Percentiles rank a stretch among this genome's conserved stretches.
Conservation (phyloP, 2,329 filamentous ascomycete genomes). For the Xylaria hypoxylon region DNA sequence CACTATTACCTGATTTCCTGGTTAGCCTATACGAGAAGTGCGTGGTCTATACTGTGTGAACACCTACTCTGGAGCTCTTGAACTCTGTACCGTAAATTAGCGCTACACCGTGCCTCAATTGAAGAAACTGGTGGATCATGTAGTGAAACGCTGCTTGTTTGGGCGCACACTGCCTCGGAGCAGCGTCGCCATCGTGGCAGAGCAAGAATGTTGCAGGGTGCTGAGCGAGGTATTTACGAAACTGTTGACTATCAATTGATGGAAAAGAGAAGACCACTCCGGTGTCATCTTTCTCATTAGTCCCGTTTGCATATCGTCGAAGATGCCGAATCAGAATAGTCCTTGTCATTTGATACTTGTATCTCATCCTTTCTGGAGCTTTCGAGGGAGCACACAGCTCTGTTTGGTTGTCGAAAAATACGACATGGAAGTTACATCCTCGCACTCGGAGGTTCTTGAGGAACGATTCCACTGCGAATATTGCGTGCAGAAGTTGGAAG, state of each 20-base stretch:
- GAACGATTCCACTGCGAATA: slow-evolving; percentile 75
- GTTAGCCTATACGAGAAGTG: slow-evolving; percentile 10
- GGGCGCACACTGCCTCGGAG: neutral
- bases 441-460: slow-evolving; percentile 69
- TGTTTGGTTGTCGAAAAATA: slow-evolving; percentile 72
- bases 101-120: slow-evolving; percentile 31
- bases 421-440: slow-evolving; percentile 77
- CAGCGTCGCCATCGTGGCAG: slow-evolving; percentile 69
- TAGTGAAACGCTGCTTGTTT: slow-evolving; percentile 25
- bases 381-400: slow-evolving; percentile 65
- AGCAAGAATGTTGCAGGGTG: slow-evolving; percentile 75
- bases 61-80: slow-evolving; percentile 39
- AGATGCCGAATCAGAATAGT: slow-evolving; percentile 74
- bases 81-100: slow-evolving; percentile 36
- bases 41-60: neutral
- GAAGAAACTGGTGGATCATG: slow-evolving; percentile 38
- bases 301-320: neutral
- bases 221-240: slow-evolving; percentile 64
- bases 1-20: slow-evolving; percentile 22
- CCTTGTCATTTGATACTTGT: slow-evolving; percentile 72
- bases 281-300: slow-evolving; percentile 50
- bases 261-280: slow-evolving; percentile 57
- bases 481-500: slow-evolving; percentile 77
- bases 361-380: slow-evolving; percentile 45
- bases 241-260: slow-evolving; percentile 61